A percentile compares a stretch with the other conserved stretches of the same genome.
Conservation (phyloP, 148 eudicot species). For the Rhododendron kiyosumense region DNA sequence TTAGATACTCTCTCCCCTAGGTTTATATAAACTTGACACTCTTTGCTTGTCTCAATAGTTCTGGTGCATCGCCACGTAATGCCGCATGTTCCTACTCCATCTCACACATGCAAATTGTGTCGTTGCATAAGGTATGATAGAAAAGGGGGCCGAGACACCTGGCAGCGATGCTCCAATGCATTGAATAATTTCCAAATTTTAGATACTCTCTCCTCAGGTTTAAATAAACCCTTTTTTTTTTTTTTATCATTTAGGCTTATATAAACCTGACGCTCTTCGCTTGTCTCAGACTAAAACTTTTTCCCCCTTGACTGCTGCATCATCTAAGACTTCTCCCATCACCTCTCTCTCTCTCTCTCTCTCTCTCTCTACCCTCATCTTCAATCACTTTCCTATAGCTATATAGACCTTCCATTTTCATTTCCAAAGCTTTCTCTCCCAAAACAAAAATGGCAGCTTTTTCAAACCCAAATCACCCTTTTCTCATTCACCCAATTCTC, state of each 20-base stretch:
- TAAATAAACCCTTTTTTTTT: not conserved
- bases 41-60: not conserved
- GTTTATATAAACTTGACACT: no score
- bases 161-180: not conserved
- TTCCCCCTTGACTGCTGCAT: no score
- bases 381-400: not conserved
- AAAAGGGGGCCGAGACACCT: not conserved
- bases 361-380: not conserved
- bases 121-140: not conserved
- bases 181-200: not conserved
- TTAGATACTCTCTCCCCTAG: not conserved
- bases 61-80: no score
- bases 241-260: no score
- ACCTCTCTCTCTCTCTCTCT: not conserved
- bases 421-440: not conserved
- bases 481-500: conserved; percentile 16
- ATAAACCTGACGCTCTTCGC: not conserved
- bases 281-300: not conserved
- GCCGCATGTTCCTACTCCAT: no score
- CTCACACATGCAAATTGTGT: no score
- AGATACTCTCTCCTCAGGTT: not conserved
- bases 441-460: conserved; percentile 24
- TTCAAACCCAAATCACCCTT: conserved; percentile 21
- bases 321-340: not conserved
- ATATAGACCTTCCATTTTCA: not conserved